Percentiles rank a stretch among this genome's conserved stretches.
Conservation (phyloP, 495 filamentous ascomycete species). For the Podospora pseudocomata region DNA sequence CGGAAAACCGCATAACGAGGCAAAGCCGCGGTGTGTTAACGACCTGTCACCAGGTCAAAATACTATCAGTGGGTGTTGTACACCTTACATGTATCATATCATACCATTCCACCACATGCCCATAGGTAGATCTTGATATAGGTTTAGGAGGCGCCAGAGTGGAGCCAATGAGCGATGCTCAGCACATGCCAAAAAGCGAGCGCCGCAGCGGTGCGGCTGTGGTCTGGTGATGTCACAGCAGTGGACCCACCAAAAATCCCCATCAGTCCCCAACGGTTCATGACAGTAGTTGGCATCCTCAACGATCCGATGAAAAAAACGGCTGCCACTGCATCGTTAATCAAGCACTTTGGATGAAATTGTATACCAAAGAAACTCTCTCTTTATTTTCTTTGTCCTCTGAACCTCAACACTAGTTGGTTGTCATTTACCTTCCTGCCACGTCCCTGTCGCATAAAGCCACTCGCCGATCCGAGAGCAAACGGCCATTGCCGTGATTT, state of each 20-base stretch:
- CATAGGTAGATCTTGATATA: not conserved
- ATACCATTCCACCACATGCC: not conserved
- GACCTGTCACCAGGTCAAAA: not conserved
- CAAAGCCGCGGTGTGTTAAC: too few relatives aligned
- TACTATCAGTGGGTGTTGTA: not conserved
- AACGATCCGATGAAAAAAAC: slow-evolving; percentile 5
- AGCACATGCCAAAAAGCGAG: not conserved
- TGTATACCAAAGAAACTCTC: not conserved
- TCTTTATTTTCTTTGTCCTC: not conserved
- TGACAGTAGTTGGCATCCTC: not conserved
- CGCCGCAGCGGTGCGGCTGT: not conserved
- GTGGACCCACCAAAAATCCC: slow-evolving; percentile 4
- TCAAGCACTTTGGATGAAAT: not conserved
- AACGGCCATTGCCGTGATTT: not conserved
- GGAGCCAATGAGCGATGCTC: not conserved
- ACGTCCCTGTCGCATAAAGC: not conserved
- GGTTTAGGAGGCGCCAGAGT: not conserved
- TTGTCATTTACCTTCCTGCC: not conserved
- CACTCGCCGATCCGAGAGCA: not conserved
- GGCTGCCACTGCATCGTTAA: slow-evolving; percentile 4
- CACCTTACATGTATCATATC: not conserved
- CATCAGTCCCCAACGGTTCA: slow-evolving; percentile 6
- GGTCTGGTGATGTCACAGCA: slow-evolving; percentile 25
- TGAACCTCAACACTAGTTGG: not conserved
- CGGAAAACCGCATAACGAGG: not conserved